A percentile compares a stretch with the other conserved stretches of the same genome.
Evolutionary conservation across 164 flowering plant species (phyloP).

Genomic region (Litsea cubeba): DNA sequence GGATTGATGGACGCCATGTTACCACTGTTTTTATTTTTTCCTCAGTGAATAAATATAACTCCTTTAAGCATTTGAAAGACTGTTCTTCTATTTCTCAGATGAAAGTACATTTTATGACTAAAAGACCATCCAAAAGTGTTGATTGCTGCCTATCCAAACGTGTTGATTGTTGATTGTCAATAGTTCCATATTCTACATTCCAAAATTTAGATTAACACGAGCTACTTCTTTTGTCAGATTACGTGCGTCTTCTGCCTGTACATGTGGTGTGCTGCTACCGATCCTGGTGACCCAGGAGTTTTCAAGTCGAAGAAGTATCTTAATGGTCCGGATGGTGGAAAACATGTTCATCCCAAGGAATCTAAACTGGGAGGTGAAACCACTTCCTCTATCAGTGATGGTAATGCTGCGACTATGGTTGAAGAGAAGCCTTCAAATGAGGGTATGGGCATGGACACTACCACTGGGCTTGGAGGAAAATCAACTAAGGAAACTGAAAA

Average conservation of each 20-base stretch:
- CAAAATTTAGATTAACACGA: background rate
- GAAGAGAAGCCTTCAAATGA: constrained; percentile 39
- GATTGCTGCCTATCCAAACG: background rate
- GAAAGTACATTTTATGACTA: background rate
- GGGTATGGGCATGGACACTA: constrained; percentile 12
- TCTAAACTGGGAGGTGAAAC: constrained; percentile 56
- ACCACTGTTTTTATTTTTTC: background rate
- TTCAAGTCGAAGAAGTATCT: constrained; percentile 75
- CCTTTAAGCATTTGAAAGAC: background rate
- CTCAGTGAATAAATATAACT: background rate
- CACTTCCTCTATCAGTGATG: constrained; percentile 47
- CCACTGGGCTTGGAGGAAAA: constrained; percentile 26
- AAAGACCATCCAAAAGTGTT: too few species aligned
- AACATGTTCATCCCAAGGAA: constrained; percentile 31
- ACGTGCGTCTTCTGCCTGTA: constrained; percentile 62
- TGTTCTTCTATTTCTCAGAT: background rate
- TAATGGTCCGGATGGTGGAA: constrained; percentile 30
- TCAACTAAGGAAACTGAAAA: constrained; percentile 18
- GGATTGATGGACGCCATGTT: too few species aligned
- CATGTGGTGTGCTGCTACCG: constrained; percentile 87
- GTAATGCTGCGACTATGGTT: constrained; percentile 32
- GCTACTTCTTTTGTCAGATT: constrained; percentile 46
- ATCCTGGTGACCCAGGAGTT: constrained; percentile 79
- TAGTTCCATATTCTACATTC: background rate
- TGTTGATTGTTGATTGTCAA: background rate